Evolutionary conservation across 75 land plant genomes (phyloP).

Genomic region (Sequoiadendron giganteum): DNA sequence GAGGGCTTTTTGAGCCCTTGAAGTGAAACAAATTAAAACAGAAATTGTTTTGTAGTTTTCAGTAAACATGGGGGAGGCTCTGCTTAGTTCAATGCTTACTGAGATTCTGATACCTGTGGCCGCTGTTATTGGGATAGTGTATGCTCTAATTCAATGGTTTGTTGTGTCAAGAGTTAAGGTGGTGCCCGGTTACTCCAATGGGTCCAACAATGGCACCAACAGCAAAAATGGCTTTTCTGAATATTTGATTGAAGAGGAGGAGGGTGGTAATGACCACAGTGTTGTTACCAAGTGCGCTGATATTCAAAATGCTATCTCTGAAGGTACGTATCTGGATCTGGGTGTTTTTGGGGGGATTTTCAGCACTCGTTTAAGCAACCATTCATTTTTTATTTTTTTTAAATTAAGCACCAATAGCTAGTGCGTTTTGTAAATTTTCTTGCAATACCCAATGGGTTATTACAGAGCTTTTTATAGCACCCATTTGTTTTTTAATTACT

Average conservation of each 20-base stretch:
- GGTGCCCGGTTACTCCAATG: conserved; percentile 5
- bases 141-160: conserved; percentile 47
- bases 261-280: conserved; percentile 34
- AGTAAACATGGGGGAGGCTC: conserved; percentile 20
- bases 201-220: background rate
- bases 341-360: background rate
- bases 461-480: background rate
- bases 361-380: background rate
- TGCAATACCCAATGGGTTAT: background rate
- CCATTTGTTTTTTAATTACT: background rate
- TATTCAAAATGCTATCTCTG: conserved; percentile 70
- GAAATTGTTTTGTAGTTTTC: background rate
- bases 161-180: conserved; percentile 54
- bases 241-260: conserved; percentile 57
- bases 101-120: conserved; percentile 50
- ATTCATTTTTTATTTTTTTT: too few relatives aligned
- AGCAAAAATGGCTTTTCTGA: conserved; percentile 41
- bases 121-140: conserved; percentile 46
- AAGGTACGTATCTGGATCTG: conserved; percentile 28
- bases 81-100: conserved; percentile 31
- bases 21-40: background rate
- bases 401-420: background rate
- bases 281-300: conserved; percentile 65
- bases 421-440: background rate
- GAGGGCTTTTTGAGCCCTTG: background rate